Evolutionary conservation across 352 stramenopile genomes (phyloP).

Genomic region (Pythium brachiatum): DNA sequence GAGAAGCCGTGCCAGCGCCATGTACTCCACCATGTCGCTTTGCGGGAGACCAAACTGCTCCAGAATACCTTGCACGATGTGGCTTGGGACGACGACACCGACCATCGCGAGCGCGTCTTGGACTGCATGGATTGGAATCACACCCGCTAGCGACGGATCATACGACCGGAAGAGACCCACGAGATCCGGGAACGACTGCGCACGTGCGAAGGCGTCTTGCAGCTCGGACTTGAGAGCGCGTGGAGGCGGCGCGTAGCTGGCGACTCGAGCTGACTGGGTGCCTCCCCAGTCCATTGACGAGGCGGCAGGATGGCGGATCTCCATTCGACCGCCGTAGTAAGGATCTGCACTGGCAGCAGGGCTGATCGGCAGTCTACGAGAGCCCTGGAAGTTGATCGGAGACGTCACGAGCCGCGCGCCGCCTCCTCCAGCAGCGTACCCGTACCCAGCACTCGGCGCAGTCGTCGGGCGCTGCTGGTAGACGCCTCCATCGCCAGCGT

Average conservation of each 20-base stretch:
- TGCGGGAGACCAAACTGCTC: conserved; percentile 42
- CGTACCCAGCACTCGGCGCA: conserved; percentile 21
- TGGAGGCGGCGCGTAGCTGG: neutral
- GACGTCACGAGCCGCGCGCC: conserved; percentile 25
- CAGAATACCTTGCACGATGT: conserved; percentile 33
- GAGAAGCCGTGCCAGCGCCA: conserved; percentile 42
- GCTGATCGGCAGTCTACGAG: conserved; percentile 17
- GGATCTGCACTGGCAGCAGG: conserved; percentile 10
- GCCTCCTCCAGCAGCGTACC: conserved; percentile 7
- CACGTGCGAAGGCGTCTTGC: conserved; percentile 43
- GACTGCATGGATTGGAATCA: conserved; percentile 36
- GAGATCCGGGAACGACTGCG: conserved; percentile 44
- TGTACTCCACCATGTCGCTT: conserved; percentile 50
- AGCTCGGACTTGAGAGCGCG: conserved; percentile 39
- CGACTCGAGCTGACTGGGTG: neutral
- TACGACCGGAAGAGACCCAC: conserved; percentile 52
- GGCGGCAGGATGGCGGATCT: conserved; percentile 1
- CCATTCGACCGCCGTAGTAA: neutral
- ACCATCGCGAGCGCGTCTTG: conserved; percentile 49
- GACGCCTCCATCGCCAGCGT: neutral
- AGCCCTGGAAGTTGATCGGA: conserved; percentile 22
- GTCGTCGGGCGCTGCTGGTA: conserved; percentile 30
- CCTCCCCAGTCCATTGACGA: conserved; percentile 19
- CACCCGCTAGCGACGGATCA: conserved; percentile 35
- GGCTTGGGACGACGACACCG: conserved; percentile 37